These are phyloP conservation scores for Camellia japonica DNA, from an alignment of 148 eudicot genomes.

Conservation along the genomic window DNA sequence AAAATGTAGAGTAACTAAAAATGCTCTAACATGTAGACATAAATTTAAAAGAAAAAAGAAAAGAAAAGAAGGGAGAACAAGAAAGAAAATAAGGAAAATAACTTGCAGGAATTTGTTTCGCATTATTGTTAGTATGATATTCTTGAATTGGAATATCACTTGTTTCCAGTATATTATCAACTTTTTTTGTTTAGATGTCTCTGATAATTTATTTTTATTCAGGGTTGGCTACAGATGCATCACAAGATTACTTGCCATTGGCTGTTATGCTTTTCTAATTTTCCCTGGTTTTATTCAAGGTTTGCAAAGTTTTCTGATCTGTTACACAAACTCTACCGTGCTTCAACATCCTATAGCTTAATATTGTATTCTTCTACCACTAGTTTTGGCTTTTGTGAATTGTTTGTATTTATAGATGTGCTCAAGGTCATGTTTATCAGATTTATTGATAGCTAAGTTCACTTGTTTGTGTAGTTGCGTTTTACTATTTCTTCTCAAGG, in stretches of 20 bases:
- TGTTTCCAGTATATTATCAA: background rate
- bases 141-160: background rate
- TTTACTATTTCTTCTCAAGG: slow-evolving; percentile 58
- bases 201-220: slow-evolving; percentile 40
- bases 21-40: background rate
- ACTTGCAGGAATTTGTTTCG: background rate
- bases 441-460: background rate
- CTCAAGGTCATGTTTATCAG: background rate
- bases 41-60: background rate
- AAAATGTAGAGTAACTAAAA: background rate
- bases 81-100: background rate
- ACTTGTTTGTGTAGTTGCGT: slow-evolving; percentile 51
- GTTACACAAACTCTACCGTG: background rate
- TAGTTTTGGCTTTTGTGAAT: background rate
- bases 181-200: background rate
- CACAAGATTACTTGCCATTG: slow-evolving; percentile 55
- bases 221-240: slow-evolving; percentile 79
- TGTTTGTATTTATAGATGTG: background rate
- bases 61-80: background rate
- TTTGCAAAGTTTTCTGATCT: slow-evolving; percentile 19
- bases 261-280: slow-evolving; percentile 56
- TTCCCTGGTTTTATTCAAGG: slow-evolving; percentile 76
- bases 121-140: background rate
- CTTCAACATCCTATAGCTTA: slow-evolving; percentile 1
- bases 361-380: background rate